Percentiles rank a stretch among this genome's conserved stretches.
Evolutionary conservation across 2,329 filamentous ascomycete species (phyloP).

Genomic region (Calonectria crousiana): DNA sequence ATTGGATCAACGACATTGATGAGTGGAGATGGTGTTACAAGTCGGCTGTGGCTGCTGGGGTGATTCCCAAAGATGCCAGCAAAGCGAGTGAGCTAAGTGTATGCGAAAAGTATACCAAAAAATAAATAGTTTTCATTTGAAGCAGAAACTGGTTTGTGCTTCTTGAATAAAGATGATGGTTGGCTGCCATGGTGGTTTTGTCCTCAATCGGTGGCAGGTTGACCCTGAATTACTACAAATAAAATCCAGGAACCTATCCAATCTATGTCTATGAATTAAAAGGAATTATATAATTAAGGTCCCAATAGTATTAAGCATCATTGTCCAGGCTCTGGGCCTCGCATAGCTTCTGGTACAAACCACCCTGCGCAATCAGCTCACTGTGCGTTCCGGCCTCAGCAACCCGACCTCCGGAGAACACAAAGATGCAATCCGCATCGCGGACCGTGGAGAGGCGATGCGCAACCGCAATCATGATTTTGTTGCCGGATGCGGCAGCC

Average conservation of each 20-base stretch:
- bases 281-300: neutral
- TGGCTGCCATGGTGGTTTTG: too few species aligned
- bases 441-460: slow-evolving; percentile 34
- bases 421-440: slow-evolving; percentile 45
- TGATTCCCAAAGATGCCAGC: slow-evolving; percentile 42
- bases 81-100: slow-evolving; percentile 25
- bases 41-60: slow-evolving; percentile 41
- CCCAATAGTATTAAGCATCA: neutral
- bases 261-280: neutral
- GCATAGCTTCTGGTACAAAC: slow-evolving; percentile 23
- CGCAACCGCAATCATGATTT: slow-evolving; percentile 42
- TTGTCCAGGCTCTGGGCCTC: slow-evolving; percentile 14
- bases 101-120: neutral
- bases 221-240: neutral
- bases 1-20: slow-evolving; percentile 49
- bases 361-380: slow-evolving; percentile 10
- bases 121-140: neutral
- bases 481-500: slow-evolving; percentile 18
- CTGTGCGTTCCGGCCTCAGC: slow-evolving; percentile 8
- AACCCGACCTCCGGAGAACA: slow-evolving; percentile 49
- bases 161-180: neutral
- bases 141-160: too few species aligned
- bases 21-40: slow-evolving; percentile 65
- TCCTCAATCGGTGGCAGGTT: neutral
- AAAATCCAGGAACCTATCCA: neutral